Evolutionary conservation across 306 rosid species (phyloP).

Genomic region (Sesbania bispinosa): DNA sequence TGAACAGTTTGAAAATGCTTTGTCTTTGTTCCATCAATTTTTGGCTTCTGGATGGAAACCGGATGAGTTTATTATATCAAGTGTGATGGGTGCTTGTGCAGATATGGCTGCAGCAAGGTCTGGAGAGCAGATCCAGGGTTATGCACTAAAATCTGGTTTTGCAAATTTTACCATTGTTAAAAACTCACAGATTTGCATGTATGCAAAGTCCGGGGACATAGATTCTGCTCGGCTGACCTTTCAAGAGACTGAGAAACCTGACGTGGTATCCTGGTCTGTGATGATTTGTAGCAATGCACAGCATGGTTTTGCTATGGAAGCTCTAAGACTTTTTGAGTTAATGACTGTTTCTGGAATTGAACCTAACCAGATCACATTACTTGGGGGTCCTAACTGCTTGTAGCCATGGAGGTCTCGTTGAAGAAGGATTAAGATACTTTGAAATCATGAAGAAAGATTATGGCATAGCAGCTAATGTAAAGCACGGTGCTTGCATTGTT

Average conservation of each 20-base stretch:
- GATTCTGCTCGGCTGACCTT: conserved; percentile 40
- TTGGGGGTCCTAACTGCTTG: conserved; percentile 63
- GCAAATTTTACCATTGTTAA: conserved; percentile 38
- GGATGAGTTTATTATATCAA: conserved; percentile 46
- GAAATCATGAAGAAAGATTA: conserved; percentile 43
- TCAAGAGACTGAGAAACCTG: conserved; percentile 42
- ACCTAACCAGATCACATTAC: conserved; percentile 50
- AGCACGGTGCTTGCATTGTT: conserved; percentile 51
- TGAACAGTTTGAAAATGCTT: conserved; percentile 41
- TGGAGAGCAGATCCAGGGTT: conserved; percentile 54
- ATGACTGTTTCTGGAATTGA: conserved; percentile 39
- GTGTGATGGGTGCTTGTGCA: conserved; percentile 48
- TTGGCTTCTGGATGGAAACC: conserved; percentile 39
- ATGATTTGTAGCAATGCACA: conserved; percentile 54
- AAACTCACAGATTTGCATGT: conserved; percentile 58
- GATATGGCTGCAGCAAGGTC: conserved; percentile 44
- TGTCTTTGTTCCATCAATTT: conserved; percentile 37
- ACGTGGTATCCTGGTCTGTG: conserved; percentile 60
- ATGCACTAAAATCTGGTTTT: conserved; percentile 40
- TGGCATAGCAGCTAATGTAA: conserved; percentile 37
- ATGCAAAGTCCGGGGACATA: conserved; percentile 59
- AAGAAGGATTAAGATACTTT: conserved; percentile 48
- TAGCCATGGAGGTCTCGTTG: conserved; percentile 60
- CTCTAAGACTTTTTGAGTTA: conserved; percentile 42
- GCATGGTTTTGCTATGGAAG: conserved; percentile 50